Conservation (phyloP, 2,329 filamentous ascomycete species). For the Coleophoma cylindrospora region DNA sequence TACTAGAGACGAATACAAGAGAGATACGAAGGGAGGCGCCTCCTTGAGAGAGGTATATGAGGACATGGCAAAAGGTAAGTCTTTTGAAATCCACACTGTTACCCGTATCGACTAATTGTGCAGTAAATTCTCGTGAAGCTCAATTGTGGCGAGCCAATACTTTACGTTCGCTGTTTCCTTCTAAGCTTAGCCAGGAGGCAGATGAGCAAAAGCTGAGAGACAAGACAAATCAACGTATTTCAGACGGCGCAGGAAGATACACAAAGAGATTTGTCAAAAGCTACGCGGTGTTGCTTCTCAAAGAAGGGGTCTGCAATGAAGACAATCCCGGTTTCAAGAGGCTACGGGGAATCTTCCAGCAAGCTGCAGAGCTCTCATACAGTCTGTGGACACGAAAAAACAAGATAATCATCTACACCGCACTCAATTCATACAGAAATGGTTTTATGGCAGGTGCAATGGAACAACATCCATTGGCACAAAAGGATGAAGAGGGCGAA, state of each 20-base stretch:
- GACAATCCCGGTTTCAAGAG: background rate
- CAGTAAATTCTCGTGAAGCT: conserved; percentile 12
- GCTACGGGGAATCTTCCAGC: conserved; percentile 5
- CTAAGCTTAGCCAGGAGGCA: background rate
- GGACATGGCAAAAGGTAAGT: conserved; percentile 5
- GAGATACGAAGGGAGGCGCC: background rate
- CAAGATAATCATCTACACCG: conserved; percentile 2
- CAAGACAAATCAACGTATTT: conserved; percentile 3
- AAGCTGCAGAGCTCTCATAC: conserved; percentile 10
- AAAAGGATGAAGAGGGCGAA: conserved; percentile 4
- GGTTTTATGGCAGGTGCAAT: conserved; percentile 4
- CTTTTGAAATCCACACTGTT: background rate
- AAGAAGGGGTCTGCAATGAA: background rate
- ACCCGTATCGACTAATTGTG: background rate
- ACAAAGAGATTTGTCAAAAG: conserved; percentile 4
- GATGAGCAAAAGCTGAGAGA: conserved; percentile 2
- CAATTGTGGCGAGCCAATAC: conserved; percentile 15
- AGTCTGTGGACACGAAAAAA: conserved; percentile 13
- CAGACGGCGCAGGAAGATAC: background rate
- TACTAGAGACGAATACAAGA: background rate
- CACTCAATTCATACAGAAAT: background rate
- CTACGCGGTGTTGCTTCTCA: conserved; percentile 4
- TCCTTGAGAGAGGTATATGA: conserved; percentile 6
- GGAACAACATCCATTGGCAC: conserved; percentile 5
- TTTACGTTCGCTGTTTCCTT: conserved; percentile 9